Evolutionary conservation across 2,329 filamentous ascomycete species (phyloP).

Genomic region (Lasiodiplodia theobromae): DNA sequence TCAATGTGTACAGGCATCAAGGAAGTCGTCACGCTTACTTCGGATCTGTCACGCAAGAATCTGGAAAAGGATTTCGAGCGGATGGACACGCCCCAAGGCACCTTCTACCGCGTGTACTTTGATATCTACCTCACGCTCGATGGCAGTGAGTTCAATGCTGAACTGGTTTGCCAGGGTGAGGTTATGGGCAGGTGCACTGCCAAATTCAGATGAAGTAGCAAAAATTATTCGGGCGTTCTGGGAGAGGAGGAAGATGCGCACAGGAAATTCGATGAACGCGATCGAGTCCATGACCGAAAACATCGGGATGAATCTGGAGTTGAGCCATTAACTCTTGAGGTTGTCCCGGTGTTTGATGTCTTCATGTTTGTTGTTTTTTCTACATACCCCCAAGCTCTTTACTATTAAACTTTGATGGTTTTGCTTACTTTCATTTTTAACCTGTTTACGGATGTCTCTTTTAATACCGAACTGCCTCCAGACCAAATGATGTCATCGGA

Average conservation of each 20-base stretch:
- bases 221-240: not conserved
- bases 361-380: constrained; percentile 25
- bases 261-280: not conserved
- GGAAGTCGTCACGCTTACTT: constrained; percentile 97
- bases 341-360: not conserved
- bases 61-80: constrained; percentile 99
- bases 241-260: constrained; percentile 17
- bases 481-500: not conserved
- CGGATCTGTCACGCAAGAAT: constrained; percentile 95
- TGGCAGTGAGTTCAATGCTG: constrained; percentile 96
- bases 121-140: constrained; percentile 88
- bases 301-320: constrained; percentile 9
- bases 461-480: not conserved
- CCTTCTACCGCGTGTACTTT: constrained; percentile 69
- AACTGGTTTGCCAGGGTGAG: constrained; percentile 98
- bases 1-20: constrained; percentile 79
- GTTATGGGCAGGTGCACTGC: constrained; percentile 97
- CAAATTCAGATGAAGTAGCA: constrained; percentile 70
- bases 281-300: not conserved
- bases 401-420: constrained; percentile 6
- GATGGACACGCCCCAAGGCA: constrained; percentile 96
- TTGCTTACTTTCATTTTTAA: constrained; percentile 3
- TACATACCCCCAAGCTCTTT: constrained; percentile 28
- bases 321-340: not conserved
- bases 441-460: constrained; percentile 7